Base-by-base conservation (phyloP, 805 yeast species). In the Clavispora vitiphila region DNA sequence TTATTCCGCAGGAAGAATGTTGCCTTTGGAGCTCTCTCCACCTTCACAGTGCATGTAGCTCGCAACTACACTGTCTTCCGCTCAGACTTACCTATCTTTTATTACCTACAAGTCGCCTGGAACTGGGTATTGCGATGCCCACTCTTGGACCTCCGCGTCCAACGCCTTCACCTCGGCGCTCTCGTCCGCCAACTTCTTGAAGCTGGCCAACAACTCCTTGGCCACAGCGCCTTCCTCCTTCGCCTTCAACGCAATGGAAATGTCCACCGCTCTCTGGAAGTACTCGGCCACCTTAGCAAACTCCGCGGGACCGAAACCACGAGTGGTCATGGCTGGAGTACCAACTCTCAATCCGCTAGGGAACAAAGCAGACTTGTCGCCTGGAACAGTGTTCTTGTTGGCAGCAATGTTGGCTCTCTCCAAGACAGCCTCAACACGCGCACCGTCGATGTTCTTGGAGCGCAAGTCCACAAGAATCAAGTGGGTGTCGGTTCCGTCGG, bases 321-420 rank as follows among this genome's bases (percentile, higher is more conserved):
- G 83, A 40, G 97, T 88, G 42, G 97, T 84, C 98, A 91, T 91
- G 37, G 98, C 98, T 44, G 99, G 99, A 14, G 98, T 86, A 56
- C 99, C 99, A 47, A 91, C 84, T 74, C 99, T 85, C 51, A 91
- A 73, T 56, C 99, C 99, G 47, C 95, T 87, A 58, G 99, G 99
- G 62, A 86, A 88, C 47, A 91, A 75, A 25, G 99, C 99, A 35
- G 96, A 86, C 67, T 81, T 84, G 69, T 91, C 99, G 57, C 96
- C 96, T 46, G 97, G 97, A 52, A 91, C 86, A 38, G 98, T 84
- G 76, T 91, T 91, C 70, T 91, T 91, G 75, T 91, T 91, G 51
- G 90, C 85, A 37, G 98, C 97, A 64, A 91, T 88, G 74, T 90
- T 90, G 57, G 85, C 80, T 57, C 80, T 81, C 69, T 91, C 97